phyloP scores from a whole-genome alignment of 352 stramenopile species.

The Hyaloperonospora brassicae region DNA sequence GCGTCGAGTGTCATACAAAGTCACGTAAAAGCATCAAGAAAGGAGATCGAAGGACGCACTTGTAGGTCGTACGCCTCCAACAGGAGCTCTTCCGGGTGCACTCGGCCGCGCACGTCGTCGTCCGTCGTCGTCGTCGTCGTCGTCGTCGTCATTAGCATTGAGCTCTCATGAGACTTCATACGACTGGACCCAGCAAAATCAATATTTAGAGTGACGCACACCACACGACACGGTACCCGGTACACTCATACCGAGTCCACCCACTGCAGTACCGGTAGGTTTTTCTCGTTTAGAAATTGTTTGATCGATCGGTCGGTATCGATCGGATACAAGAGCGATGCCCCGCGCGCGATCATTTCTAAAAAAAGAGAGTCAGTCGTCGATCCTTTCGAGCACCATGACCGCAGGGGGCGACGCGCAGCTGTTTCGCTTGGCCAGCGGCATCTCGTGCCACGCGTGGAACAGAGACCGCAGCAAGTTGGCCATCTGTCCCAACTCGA shows the following conservation, averaged over 20 bases:
- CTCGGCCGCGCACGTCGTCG: constrained; percentile 6
- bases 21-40: not conserved
- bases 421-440: constrained; percentile 71
- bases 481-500: constrained; percentile 88
- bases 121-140: not conserved
- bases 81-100: constrained; percentile 42
- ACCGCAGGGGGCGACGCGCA: constrained; percentile 33
- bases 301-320: too few species aligned
- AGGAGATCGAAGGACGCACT: constrained; percentile 18
- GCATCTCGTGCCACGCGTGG: constrained; percentile 89
- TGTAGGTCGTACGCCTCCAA: constrained; percentile 57
- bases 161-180: constrained; percentile 21
- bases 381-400: constrained; percentile 10
- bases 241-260: too few species aligned
- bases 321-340: too few species aligned
- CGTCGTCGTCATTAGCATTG: not conserved
- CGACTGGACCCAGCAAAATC: constrained; percentile 1
- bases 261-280: too few species aligned
- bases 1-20: not conserved
- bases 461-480: constrained; percentile 87
- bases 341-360: constrained; percentile 7
- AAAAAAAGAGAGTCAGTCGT: constrained; percentile 19
- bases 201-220: constrained; percentile 11
- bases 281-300: too few species aligned
- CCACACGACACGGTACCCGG: not conserved